phyloP scores from a whole-genome alignment of 331 rosid genomes.

The Pyrus hybrid region DNA sequence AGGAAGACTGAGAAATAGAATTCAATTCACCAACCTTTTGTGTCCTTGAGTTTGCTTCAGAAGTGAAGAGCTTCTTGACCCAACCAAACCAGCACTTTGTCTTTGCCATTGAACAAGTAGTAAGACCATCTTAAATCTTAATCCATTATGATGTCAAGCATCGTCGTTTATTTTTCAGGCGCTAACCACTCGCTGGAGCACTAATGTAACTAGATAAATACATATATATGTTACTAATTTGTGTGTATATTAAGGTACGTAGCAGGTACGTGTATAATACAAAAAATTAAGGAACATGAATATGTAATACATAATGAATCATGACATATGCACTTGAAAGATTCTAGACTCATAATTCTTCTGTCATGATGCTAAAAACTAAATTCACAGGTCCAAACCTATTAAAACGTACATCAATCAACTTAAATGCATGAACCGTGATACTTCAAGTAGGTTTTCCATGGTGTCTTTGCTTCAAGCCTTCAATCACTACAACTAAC shows the following conservation, averaged over 20 bases:
- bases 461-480: background rate
- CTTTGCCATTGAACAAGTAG: constrained; percentile 47
- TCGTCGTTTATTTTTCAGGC: constrained; percentile 4
- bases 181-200: background rate
- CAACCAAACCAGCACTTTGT: constrained; percentile 69
- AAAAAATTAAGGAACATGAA: background rate
- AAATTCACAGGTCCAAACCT: background rate
- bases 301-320: background rate
- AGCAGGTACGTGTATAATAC: too few species aligned
- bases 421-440: background rate
- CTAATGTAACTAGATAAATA: background rate
- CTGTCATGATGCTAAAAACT: background rate
- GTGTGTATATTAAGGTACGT: too few species aligned
- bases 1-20: background rate
- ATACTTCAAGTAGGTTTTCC: background rate
- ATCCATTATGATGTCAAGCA: constrained; percentile 8
- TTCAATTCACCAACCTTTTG: constrained; percentile 10
- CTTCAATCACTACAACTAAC: constrained; percentile 1
- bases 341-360: background rate
- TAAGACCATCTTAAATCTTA: constrained; percentile 9
- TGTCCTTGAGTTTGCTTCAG: constrained; percentile 39
- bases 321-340: background rate
- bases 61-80: constrained; percentile 43
- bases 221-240: too few species aligned
- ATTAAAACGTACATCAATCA: background rate